Evolutionary conservation across 345 rosid genomes (phyloP).

Genomic region (Murraya paniculata): DNA sequence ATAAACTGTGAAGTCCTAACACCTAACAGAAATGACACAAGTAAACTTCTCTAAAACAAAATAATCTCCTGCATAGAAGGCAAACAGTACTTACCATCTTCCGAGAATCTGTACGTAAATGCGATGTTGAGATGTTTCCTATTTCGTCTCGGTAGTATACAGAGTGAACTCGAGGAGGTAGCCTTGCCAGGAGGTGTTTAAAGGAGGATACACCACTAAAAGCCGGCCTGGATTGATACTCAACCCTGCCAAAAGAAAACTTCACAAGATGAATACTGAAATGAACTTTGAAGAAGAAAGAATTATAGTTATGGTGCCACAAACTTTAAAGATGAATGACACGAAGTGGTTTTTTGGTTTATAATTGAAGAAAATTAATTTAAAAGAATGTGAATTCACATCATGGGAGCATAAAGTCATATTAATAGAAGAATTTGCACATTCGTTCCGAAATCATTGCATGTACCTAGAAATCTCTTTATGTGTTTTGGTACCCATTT

Average conservation of each 20-base stretch:
- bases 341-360: neutral
- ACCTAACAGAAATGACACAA: neutral
- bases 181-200: constrained; percentile 67
- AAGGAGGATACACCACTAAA: constrained; percentile 76
- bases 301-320: neutral
- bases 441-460: neutral
- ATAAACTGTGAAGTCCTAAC: neutral
- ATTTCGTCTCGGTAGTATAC: constrained; percentile 94
- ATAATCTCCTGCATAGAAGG: neutral
- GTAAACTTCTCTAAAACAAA: neutral
- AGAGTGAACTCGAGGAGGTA: constrained; percentile 94
- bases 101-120: constrained; percentile 56
- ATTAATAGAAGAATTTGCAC: neutral
- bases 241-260: constrained; percentile 71
- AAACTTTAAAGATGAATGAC: constrained; percentile 1
- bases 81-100: constrained; percentile 37
- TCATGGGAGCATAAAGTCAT: neutral
- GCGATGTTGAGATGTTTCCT: constrained; percentile 92
- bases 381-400: neutral
- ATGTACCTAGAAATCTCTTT: neutral
- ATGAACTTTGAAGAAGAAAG: neutral
- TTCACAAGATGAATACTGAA: constrained; percentile 12
- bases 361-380: neutral
- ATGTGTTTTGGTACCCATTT: neutral
- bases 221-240: constrained; percentile 76